These are phyloP conservation scores for Babesia caballi DNA, from an alignment of 169 alveolate genomes.

Conservation along the genomic window DNA sequence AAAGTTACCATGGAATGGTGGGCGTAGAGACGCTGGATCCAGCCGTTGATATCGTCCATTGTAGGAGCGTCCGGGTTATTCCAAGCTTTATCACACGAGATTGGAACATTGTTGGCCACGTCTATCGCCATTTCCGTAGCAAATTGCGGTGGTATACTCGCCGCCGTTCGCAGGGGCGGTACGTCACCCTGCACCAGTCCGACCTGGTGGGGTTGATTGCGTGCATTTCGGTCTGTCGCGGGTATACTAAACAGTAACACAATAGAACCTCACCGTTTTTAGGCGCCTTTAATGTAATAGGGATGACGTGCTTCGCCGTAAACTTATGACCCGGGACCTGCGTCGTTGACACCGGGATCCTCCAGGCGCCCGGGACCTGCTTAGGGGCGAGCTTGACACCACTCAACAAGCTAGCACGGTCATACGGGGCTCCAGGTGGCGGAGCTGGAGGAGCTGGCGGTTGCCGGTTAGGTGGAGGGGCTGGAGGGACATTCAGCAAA, in stretches of 20 bases:
- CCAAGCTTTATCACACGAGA: not conserved
- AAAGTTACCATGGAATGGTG: slow-evolving; percentile 46
- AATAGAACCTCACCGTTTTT: not conserved
- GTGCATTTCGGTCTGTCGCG: not conserved
- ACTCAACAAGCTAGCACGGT: not conserved
- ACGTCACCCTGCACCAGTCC: not conserved
- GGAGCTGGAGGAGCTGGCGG: not conserved
- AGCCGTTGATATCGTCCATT: slow-evolving; percentile 38
- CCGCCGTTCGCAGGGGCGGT: not conserved
- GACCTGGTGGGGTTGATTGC: not conserved
- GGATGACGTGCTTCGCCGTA: slow-evolving; percentile 1
- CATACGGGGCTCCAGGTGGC: not conserved
- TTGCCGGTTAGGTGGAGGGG: no score
- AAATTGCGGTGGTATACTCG: not conserved
- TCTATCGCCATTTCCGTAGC: not conserved
- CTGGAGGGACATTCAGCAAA: no score
- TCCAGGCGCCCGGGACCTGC: not conserved
- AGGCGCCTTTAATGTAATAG: not conserved
- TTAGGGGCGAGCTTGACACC: not conserved
- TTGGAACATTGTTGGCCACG: not conserved
- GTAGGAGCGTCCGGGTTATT: not conserved
- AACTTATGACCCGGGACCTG: not conserved
- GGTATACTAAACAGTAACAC: not conserved
- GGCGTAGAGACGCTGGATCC: slow-evolving; percentile 51
- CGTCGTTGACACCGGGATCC: slow-evolving; percentile 14